Evolutionary conservation across 352 stramenopile genomes (phyloP).

Genomic region (Globisporangium nunn): DNA sequence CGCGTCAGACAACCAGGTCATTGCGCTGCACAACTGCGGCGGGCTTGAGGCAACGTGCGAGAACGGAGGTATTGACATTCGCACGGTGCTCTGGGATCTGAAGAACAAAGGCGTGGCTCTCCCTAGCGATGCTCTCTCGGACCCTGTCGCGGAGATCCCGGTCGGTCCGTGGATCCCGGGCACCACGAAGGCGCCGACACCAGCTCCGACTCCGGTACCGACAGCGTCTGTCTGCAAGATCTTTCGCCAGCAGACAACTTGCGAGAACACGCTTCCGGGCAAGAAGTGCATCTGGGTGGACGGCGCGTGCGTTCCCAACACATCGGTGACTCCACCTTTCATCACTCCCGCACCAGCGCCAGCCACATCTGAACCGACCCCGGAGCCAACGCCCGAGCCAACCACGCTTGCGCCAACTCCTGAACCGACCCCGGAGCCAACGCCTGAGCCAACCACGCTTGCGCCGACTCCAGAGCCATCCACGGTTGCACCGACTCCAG

Average conservation of each 20-base stretch:
- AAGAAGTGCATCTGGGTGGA: conserved; percentile 21
- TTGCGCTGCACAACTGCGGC: conserved; percentile 45
- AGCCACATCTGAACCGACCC: neutral
- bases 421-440: conserved; percentile 2
- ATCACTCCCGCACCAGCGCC: conserved; percentile 1
- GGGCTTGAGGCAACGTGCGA: conserved; percentile 16
- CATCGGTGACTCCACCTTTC: neutral
- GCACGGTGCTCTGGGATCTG: conserved; percentile 25
- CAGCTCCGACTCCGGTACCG: conserved; percentile 18
- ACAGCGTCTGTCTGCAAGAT: conserved; percentile 20
- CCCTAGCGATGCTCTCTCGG: conserved; percentile 18
- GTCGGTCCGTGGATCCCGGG: conserved; percentile 20
- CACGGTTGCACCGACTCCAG: neutral
- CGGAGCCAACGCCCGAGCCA: conserved; percentile 1
- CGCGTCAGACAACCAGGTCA: conserved; percentile 31
- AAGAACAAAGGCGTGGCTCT: conserved; percentile 16
- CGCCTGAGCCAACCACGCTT: neutral
- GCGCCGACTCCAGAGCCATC: neutral
- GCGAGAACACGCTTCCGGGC: conserved; percentile 21
- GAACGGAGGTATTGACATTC: conserved; percentile 30
- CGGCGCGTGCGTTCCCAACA: conserved; percentile 14
- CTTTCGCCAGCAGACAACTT: conserved; percentile 21
- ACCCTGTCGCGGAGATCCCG: conserved; percentile 13
- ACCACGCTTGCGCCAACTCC: neutral
- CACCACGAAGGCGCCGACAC: conserved; percentile 7